phyloP scores from a whole-genome alignment of 495 filamentous ascomycete genomes.

The Wilcoxina mikolae region DNA sequence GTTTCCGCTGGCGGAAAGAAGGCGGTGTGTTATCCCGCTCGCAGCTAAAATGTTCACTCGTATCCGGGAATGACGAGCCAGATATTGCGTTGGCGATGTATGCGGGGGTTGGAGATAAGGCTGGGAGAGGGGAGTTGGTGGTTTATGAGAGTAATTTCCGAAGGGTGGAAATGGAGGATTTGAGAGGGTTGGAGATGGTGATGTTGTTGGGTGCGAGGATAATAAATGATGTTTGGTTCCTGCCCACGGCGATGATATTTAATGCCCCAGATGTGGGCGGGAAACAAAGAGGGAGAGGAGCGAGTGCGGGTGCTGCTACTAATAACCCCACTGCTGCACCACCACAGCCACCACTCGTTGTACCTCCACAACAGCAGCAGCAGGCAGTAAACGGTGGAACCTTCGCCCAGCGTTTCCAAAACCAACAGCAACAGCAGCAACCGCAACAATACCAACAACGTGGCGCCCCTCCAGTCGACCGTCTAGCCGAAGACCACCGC shows the following conservation, averaged over 20 bases:
- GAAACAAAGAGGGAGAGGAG: slow-evolving; percentile 35
- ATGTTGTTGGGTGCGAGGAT: slow-evolving; percentile 68
- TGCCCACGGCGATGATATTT: slow-evolving; percentile 53
- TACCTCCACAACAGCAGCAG: background rate
- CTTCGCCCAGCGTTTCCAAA: background rate
- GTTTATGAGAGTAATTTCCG: slow-evolving; percentile 86
- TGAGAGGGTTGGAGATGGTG: slow-evolving; percentile 82
- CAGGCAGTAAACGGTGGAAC: too few relatives aligned
- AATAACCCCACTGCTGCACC: slow-evolving; percentile 3
- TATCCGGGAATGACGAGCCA: slow-evolving; percentile 45
- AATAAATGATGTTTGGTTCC: slow-evolving; percentile 75
- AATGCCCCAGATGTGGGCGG: slow-evolving; percentile 34
- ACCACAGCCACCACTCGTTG: background rate
- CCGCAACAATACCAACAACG: background rate
- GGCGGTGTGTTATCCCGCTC: slow-evolving; percentile 51
- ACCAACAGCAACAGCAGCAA: background rate
- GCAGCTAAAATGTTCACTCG: slow-evolving; percentile 21
- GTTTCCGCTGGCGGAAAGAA: slow-evolving; percentile 86
- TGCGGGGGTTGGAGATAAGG: slow-evolving; percentile 44
- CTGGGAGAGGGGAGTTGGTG: slow-evolving; percentile 43
- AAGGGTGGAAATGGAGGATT: slow-evolving; percentile 82
- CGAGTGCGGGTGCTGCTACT: slow-evolving; percentile 14
- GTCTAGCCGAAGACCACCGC: slow-evolving; percentile 41
- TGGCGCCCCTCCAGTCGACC: slow-evolving; percentile 19
- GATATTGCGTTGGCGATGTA: slow-evolving; percentile 87